Percentiles rank a stretch among this genome's conserved stretches.
phyloP scores from a whole-genome alignment of 1,284 basidiomycete genomes.

The Schizopora paradoxa region DNA sequence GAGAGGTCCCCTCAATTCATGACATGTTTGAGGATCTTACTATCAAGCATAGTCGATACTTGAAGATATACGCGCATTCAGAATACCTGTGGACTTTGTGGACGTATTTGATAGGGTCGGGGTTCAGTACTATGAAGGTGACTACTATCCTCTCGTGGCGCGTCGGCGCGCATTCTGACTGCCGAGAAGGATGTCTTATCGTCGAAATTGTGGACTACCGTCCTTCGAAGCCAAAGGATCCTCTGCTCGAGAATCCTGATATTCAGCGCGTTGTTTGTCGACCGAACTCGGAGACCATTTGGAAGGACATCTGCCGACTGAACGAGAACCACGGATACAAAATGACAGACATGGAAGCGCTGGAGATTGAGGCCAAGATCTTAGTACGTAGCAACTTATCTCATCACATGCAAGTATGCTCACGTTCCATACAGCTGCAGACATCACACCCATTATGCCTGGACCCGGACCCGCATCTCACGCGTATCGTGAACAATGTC shows the following conservation, averaged over 20 bases:
- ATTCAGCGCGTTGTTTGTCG: conserved; percentile 65
- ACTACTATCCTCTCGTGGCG: conserved; percentile 14
- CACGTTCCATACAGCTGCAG: conserved; percentile 44
- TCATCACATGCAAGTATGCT: background rate
- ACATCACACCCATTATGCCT: conserved; percentile 70
- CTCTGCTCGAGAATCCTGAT: conserved; percentile 50
- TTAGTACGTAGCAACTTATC: conserved; percentile 42
- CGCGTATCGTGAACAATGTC: conserved; percentile 66
- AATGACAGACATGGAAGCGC: conserved; percentile 64
- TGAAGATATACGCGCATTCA: conserved; percentile 71
- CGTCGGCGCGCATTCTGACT: background rate
- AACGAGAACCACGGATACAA: conserved; percentile 49
- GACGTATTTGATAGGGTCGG: conserved; percentile 65
- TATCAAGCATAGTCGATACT: conserved; percentile 72
- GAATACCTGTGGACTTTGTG: conserved; percentile 77
- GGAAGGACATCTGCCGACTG: conserved; percentile 67
- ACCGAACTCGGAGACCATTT: conserved; percentile 68
- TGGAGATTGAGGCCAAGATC: conserved; percentile 66
- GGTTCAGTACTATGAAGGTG: conserved; percentile 77
- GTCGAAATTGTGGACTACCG: conserved; percentile 74
- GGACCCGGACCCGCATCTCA: conserved; percentile 67
- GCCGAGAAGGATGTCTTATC: conserved; percentile 62
- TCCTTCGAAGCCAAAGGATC: conserved; percentile 48
- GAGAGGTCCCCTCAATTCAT: conserved; percentile 19
- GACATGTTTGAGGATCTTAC: conserved; percentile 20